These are phyloP conservation scores for Boletus pseudo-olivaceus DNA, from an alignment of 768 basidiomycete genomes.

Conservation along the genomic window DNA sequence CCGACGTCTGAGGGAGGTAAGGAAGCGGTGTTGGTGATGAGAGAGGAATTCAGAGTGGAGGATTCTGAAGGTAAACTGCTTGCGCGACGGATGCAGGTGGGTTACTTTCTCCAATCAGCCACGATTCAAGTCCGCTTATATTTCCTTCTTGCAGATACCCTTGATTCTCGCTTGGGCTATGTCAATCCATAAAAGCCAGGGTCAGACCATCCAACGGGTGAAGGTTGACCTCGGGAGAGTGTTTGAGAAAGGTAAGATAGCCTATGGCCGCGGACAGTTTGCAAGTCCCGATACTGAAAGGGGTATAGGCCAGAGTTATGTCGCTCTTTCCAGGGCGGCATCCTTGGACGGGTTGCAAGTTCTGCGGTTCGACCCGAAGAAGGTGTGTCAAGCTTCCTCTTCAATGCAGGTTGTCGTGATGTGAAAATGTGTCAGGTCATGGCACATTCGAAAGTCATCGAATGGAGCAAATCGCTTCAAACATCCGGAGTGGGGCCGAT, in stretches of 20 bases:
- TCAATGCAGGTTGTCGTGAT: not conserved
- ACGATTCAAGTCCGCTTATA: not conserved
- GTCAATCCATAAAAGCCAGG: conserved; percentile 77
- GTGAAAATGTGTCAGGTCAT: conserved; percentile 31
- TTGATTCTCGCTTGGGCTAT: conserved; percentile 77
- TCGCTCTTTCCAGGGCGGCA: conserved; percentile 50
- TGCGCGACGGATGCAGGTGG: conserved; percentile 45
- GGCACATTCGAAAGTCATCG: conserved; percentile 43
- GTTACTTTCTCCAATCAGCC: not conserved
- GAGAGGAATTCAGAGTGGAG: conserved; percentile 52
- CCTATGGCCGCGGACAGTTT: too few relatives aligned
- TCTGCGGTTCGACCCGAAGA: conserved; percentile 48
- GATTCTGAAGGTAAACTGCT: conserved; percentile 48
- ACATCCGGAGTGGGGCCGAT: not conserved
- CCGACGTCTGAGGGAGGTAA: conserved; percentile 37
- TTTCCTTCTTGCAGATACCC: conserved; percentile 45
- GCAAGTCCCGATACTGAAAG: not conserved
- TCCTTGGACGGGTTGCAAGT: conserved; percentile 54
- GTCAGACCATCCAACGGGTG: conserved; percentile 65
- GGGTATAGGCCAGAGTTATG: conserved; percentile 43
- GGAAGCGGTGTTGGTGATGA: conserved; percentile 46
- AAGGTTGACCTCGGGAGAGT: conserved; percentile 62
- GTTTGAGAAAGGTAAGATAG: conserved; percentile 51
- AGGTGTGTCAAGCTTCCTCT: conserved; percentile 30
- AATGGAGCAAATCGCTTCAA: conserved; percentile 37